These are phyloP conservation scores for Chaetothyriales sp. DNA, from an alignment of 2,329 filamentous ascomycete species.

Conservation along the genomic window DNA sequence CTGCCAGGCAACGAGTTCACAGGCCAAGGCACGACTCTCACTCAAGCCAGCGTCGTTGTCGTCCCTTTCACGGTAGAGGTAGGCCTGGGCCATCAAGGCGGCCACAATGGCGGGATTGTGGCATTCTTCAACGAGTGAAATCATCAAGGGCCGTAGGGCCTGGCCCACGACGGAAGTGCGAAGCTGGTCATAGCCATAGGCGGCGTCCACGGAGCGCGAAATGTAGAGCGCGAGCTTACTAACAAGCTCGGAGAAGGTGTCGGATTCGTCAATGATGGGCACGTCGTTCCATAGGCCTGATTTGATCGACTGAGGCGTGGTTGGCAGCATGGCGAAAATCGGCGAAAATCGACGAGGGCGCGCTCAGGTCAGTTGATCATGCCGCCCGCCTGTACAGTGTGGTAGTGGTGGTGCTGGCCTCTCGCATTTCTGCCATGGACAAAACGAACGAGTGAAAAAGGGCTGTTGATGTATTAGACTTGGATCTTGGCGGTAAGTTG, in stretches of 20 bases:
- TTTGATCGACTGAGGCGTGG: slow-evolving; percentile 14
- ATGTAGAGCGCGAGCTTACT: slow-evolving; percentile 31
- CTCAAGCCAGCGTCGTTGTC: slow-evolving; percentile 40
- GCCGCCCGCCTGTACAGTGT: too few species aligned
- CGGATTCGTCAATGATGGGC: slow-evolving; percentile 29
- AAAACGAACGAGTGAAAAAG: too few species aligned
- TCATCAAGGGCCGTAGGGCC: slow-evolving; percentile 26
- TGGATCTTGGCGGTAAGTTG: too few species aligned
- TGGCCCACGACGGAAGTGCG: slow-evolving; percentile 26
- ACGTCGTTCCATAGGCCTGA: slow-evolving; percentile 19
- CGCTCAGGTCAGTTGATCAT: not conserved
- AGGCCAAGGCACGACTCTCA: slow-evolving; percentile 43
- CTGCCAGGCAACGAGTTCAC: slow-evolving; percentile 50
- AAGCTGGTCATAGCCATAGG: slow-evolving; percentile 33
- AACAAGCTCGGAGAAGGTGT: slow-evolving; percentile 27
- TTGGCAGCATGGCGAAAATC: slow-evolving; percentile 3
- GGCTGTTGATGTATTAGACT: too few species aligned
- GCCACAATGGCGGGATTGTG: slow-evolving; percentile 32
- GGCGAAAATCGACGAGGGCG: not conserved
- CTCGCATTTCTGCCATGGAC: too few species aligned
- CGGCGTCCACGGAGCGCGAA: slow-evolving; percentile 27
- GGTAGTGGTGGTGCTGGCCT: too few species aligned
- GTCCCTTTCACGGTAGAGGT: slow-evolving; percentile 39
- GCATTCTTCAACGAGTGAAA: slow-evolving; percentile 27
- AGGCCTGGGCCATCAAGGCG: slow-evolving; percentile 45